Base-by-base conservation (phyloP, 2,329 filamentous ascomycete genomes). In the Epichloe amarillans region DNA sequence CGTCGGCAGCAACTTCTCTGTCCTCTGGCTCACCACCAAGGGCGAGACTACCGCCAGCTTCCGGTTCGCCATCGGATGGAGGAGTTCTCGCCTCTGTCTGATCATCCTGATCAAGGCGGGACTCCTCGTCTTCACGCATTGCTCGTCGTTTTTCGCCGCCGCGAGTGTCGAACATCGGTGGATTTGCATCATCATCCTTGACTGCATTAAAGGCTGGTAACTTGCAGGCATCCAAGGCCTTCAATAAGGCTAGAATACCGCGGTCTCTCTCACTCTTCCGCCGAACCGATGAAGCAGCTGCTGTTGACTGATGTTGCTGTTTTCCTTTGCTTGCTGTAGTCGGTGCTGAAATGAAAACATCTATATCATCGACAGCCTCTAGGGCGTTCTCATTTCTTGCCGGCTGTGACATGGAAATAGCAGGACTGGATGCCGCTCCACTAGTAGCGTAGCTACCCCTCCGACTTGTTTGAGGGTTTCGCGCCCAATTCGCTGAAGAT, bases 11-110 rank as follows among this genome's bases (percentile, higher is more conserved):
- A 43, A 69, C 68, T 21, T 88, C 83, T 54, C 79, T 76, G 57
- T 95, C 88, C 63, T 97, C 91, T 0, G 91, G 91, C 64, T 97
- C 91, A 42, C 91, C 91, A 52, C 91, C 91, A 17, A 97, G 75
- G 52, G 94, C 90, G 52, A 93, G 74, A 63, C 91, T 97, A 14
- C 81, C 80, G 44, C 86, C 87, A 57, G 86, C 86, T 66, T 93
- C 89, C 1, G 82, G 80, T 51, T 85, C 84, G 52, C 87, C 88
- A 56, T 95, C 89, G 0, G 75, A 75, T 4, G 33, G 40, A 4
- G 69, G 63, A 45, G 75, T 74, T 5, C 64, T 62, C 3, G 62
- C 62, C 23, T 76, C 75, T 2, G 64, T 57, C 23, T 67, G 67
- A 33, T 77, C 72, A 52, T 78, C 74, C 19, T 72, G 70, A 33